phyloP scores from a whole-genome alignment of 345 rosid species.

The Abelmoschus esculentus region DNA sequence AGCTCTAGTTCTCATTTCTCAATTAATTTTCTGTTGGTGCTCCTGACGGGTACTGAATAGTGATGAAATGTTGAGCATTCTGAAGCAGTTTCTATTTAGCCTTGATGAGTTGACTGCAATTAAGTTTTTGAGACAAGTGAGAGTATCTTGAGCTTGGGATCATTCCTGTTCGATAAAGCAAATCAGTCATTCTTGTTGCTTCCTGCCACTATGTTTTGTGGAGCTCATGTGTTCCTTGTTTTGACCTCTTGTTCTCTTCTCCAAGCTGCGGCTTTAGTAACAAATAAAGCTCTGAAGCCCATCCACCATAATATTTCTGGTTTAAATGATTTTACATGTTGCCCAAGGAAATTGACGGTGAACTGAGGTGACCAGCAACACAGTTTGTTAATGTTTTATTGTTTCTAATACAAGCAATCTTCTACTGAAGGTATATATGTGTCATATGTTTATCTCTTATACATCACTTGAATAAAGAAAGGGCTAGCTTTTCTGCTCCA shows the following conservation, averaged over 20 bases:
- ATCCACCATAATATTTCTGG: conserved; percentile 25
- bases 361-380: conserved; percentile 29
- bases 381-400: conserved; percentile 14
- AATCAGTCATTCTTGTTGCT: conserved; percentile 27
- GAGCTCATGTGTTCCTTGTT: conserved; percentile 18
- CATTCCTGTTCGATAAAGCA: conserved; percentile 28
- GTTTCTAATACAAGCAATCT: conserved; percentile 21
- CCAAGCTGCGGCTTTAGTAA: conserved; percentile 33
- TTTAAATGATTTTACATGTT: conserved; percentile 19
- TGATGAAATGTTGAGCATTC: conserved; percentile 22
- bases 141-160: conserved; percentile 27
- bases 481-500: conserved; percentile 28
- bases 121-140: conserved; percentile 30
- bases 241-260: conserved; percentile 24
- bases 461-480: conserved; percentile 38
- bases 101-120: conserved; percentile 26
- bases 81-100: conserved; percentile 23
- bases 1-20: conserved; percentile 23
- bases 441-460: conserved; percentile 24
- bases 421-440: conserved; percentile 31
- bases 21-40: conserved; percentile 19
- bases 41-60: conserved; percentile 34
- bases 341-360: conserved; percentile 27
- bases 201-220: conserved; percentile 37
- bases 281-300: conserved; percentile 50